Base-by-base conservation (phyloP, 2,329 filamentous ascomycete genomes). In the Ophiosphaerella korrae region DNA sequence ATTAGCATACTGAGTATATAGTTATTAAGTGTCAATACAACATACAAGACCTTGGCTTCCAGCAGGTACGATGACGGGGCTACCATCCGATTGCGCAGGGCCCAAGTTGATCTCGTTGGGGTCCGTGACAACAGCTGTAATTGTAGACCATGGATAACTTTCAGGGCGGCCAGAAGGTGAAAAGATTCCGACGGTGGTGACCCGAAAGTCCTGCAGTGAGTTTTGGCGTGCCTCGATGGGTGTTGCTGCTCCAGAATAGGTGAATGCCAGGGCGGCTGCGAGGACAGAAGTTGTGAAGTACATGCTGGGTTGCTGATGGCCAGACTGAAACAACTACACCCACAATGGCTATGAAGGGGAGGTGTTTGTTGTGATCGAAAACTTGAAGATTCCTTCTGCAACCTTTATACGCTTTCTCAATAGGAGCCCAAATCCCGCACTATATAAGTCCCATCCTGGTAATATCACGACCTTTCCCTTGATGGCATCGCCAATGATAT, bases 61-160 rank as follows among this genome's bases (percentile, higher is more conserved):
- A 14, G 50, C 58, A 1, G 67, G 60, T 3, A 62, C 43, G 12
- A 47, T 57, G 6, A 63, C 57, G 2, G 39, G 14, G 6, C n/a
- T 43, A 26, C 40, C 40, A 39, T 56, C 44, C 14, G 38, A 47
- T 2, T 18, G 1, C 16, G 56, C 18, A 12, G 42, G 42, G 12
- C 53, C 54, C 14, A 66, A 48, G 42, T 50, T 55, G 53, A 60
- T 52, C 7, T 50, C 50, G 43, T 70, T 69, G 3, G 67, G 63
- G 23, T 70, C 66, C 7, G 58, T 66, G n/a, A 69, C 48, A 42
- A 56, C 59, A 31, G 63, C 62, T 14, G 43, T 55, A 43, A 70
- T 57, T 8, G 40, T 48, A 2, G 45, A 42, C 63, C 64, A 68
- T 14, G 58, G 52, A 16, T 62, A 58, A 38, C 41, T 44, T 32